phyloP scores from a whole-genome alignment of 768 basidiomycete genomes.

The Clitopilus passeckerianus region DNA sequence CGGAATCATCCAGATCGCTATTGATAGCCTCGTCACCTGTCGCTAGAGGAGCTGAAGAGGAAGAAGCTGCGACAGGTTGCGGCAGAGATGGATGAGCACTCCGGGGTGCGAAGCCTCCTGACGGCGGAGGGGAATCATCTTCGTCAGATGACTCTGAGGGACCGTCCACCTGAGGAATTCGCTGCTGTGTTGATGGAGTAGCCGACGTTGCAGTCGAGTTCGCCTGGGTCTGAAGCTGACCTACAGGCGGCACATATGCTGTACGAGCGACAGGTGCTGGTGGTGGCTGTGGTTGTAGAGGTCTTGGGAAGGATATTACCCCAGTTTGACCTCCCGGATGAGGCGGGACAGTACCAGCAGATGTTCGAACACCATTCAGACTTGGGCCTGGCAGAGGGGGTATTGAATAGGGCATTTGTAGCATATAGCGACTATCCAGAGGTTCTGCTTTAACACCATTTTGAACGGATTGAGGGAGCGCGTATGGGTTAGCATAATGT shows the following conservation, averaged over 20 bases:
- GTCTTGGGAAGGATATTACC: slow-evolving; percentile 48
- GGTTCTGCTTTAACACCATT: slow-evolving; percentile 72
- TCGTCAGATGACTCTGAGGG: slow-evolving; percentile 68
- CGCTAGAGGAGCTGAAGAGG: slow-evolving; percentile 24
- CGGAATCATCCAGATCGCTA: slow-evolving; percentile 94
- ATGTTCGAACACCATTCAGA: slow-evolving; percentile 41
- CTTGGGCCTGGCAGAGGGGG: slow-evolving; percentile 66
- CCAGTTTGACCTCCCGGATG: slow-evolving; percentile 58
- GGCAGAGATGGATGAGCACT: slow-evolving; percentile 73
- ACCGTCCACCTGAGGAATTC: slow-evolving; percentile 80
- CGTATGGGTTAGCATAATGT: slow-evolving; percentile 53
- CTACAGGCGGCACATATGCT: slow-evolving; percentile 18
- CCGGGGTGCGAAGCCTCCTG: slow-evolving; percentile 63
- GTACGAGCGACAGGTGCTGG: slow-evolving; percentile 11
- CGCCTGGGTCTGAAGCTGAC: slow-evolving; percentile 6
- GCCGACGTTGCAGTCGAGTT: not conserved
- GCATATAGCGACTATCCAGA: slow-evolving; percentile 62
- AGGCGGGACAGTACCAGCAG: slow-evolving; percentile 34
- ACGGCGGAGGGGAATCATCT: slow-evolving; percentile 64
- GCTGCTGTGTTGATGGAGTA: slow-evolving; percentile 7
- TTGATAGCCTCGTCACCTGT: slow-evolving; percentile 86
- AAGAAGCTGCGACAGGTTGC: slow-evolving; percentile 41
- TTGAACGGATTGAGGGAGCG: slow-evolving; percentile 31
- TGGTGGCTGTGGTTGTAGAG: slow-evolving; percentile 22
- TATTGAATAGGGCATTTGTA: slow-evolving; percentile 49